These are phyloP conservation scores for Ophiostoma ips DNA, from an alignment of 2,329 filamentous ascomycete genomes.

Conservation along the genomic window DNA sequence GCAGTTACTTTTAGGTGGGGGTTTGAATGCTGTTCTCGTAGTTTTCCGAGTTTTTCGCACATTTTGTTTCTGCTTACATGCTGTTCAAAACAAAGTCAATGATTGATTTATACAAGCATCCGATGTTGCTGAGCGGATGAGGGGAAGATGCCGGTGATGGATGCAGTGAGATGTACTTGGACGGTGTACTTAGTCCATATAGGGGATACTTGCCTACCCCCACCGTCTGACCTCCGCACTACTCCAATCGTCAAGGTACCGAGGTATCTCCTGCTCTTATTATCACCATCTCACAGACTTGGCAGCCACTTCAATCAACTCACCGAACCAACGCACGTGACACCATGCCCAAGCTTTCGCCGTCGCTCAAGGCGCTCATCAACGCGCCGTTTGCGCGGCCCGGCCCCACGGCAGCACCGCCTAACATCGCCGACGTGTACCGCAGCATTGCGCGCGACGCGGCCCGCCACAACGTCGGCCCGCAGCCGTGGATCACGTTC, in stretches of 20 bases:
- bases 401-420: slow-evolving; percentile 49
- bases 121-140: too few species aligned
- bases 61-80: not conserved
- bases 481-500: slow-evolving; percentile 51
- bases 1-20: slow-evolving; percentile 50
- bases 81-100: too few species aligned
- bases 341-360: slow-evolving; percentile 62
- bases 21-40: not conserved
- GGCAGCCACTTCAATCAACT: too few species aligned
- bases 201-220: not conserved
- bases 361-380: slow-evolving; percentile 58
- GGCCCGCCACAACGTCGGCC: slow-evolving; percentile 43
- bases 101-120: not conserved
- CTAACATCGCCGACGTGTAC: slow-evolving; percentile 50
- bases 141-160: not conserved
- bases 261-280: not conserved
- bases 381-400: slow-evolving; percentile 54
- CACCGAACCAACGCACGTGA: not conserved
- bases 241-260: not conserved
- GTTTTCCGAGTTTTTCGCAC: too few species aligned
- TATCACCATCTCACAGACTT: too few species aligned
- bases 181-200: not conserved
- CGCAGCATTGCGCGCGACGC: slow-evolving; percentile 50
- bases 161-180: not conserved
- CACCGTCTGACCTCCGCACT: not conserved